Evolutionary conservation across 768 basidiomycete genomes (phyloP), one percentile per base, ranked within the genome.

Genomic region (Xerocomellus chrysenteron): DNA sequence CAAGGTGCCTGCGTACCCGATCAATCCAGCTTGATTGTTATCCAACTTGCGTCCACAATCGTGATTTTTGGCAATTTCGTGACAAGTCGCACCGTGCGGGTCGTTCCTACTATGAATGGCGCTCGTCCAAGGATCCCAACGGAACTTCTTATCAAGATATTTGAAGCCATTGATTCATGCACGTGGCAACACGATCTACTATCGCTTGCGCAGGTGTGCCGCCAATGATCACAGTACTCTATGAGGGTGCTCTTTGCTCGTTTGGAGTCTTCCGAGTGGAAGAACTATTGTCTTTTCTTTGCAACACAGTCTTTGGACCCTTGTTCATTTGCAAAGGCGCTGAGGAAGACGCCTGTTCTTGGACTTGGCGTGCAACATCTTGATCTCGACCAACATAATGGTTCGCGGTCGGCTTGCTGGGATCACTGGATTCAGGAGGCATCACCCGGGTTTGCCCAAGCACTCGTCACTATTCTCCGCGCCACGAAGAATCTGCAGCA

Each of bases 121-220:
- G 5, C 37, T 47, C 49, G 24, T 36, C 3, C 41, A 17, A 28
- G 19, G 28, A 40, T 12, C 24, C 50, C 54, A 11, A 32, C 10
- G 11, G 60, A 59, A 24, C 12, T 61, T 16, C 36, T 58, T 4
- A 1, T 54, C 12, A 33, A 52, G 21, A 52, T 55, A 24, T 52
- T 59, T 13, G 41, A 49, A 6, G 21, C 3, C 13, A 6, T 3
- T 19, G n/a, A 47, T 19, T n/a, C 28, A 26, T 37, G 36, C 42
- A 1, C 1, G 28, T 61, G 58, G 54, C 37, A 60, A 39, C 13
- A 32, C 1, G 42, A 60, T 41, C 42, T 60, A 3, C 17, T 60
- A 2, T 55, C 50, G 3, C 48, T 44, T 36, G 50, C 57, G 16
- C 57, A 59, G 39, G 60, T 55, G 2, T 61, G 46, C 28, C 46